Evolutionary conservation across 169 alveolate species (phyloP).

Genomic region (Toxoplasma gondii): DNA sequence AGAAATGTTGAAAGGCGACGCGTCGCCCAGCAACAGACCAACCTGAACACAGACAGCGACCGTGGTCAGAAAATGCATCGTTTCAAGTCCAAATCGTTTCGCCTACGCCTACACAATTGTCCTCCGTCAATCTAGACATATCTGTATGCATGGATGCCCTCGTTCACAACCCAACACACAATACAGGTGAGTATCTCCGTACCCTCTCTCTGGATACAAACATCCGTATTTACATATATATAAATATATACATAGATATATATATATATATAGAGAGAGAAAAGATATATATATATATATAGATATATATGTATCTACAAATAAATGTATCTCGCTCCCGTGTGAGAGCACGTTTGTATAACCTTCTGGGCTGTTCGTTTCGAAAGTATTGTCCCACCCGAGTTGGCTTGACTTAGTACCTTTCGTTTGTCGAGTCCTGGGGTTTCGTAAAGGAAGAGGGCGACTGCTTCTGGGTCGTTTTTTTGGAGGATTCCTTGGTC

Average conservation of each 20-base stretch:
- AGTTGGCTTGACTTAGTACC: too few relatives aligned
- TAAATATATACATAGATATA: neutral
- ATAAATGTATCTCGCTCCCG: too few relatives aligned
- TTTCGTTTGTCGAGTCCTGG: conserved; percentile 64
- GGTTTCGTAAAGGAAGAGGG: conserved; percentile 51
- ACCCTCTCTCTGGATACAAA: too few relatives aligned
- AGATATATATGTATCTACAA: too few relatives aligned
- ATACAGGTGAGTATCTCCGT: too few relatives aligned
- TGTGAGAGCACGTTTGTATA: too few relatives aligned
- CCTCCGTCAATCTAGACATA: neutral
- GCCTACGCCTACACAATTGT: neutral
- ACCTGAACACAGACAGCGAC: conserved; percentile 23
- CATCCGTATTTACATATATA: neutral
- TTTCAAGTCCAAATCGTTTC: neutral
- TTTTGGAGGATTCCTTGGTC: conserved; percentile 38
- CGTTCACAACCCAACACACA: too few relatives aligned
- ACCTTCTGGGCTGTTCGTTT: too few relatives aligned
- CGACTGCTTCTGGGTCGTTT: conserved; percentile 52
- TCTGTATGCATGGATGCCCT: neutral
- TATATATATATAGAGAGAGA: too few relatives aligned
- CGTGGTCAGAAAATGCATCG: too few relatives aligned
- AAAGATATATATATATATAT: too few relatives aligned
- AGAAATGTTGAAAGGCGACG: conserved; percentile 28
- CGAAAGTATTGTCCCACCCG: too few relatives aligned
- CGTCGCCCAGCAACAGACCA: conserved; percentile 56